phyloP scores from a whole-genome alignment of 768 basidiomycete genomes.

The Mycena filopes region DNA sequence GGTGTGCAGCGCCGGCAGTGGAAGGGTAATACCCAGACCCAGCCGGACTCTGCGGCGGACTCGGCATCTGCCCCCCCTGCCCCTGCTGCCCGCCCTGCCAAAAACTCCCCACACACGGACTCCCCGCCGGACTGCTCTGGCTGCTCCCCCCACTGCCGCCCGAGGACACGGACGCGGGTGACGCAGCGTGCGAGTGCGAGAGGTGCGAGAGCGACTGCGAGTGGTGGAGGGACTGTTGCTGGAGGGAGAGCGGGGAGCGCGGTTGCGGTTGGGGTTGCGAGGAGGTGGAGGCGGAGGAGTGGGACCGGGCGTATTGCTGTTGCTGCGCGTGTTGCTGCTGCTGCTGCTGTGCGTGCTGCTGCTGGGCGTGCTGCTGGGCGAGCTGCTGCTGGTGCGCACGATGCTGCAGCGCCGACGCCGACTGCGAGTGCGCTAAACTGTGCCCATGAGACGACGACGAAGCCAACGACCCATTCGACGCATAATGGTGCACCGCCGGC shows the following conservation, averaged over 20 bases:
- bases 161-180: background rate
- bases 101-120: conserved; percentile 8
- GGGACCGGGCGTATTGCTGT: no score
- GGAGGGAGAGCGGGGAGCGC: no score
- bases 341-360: no score
- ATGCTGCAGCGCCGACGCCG: no score
- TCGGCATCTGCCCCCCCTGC: conserved; percentile 18
- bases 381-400: no score
- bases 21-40: conserved; percentile 6
- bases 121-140: conserved; percentile 13
- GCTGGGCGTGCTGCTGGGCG: no score
- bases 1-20: background rate
- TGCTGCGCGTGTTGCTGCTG: no score
- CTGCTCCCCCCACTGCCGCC: background rate
- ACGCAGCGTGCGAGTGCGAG: background rate
- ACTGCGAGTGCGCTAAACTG: no score
- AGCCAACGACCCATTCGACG: background rate
- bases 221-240: no score
- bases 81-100: background rate
- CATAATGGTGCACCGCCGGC: no score
- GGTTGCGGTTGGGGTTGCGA: no score
- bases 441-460: background rate
- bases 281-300: no score
- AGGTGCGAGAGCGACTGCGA: background rate
- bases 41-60: conserved; percentile 29